These are phyloP conservation scores for Oryza glaberrima DNA, from an alignment of 176 grass and related monocot species.

Conservation along the genomic window DNA sequence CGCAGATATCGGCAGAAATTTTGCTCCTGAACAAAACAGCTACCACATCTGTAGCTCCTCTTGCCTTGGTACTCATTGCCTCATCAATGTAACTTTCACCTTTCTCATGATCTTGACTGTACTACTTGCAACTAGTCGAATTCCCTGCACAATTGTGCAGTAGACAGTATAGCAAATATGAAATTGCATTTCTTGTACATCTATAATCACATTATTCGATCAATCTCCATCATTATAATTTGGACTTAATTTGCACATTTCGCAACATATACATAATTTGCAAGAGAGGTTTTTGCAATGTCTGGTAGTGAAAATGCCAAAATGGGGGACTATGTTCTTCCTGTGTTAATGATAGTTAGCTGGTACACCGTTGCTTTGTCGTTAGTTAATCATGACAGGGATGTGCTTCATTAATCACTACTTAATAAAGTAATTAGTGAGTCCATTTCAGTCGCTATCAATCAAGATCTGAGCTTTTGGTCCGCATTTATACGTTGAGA, in stretches of 20 bases:
- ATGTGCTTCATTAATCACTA: neutral
- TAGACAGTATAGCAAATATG: neutral
- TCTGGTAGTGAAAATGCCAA: neutral
- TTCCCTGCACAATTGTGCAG: neutral
- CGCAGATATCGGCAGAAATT: neutral
- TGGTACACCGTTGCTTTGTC: slow-evolving; percentile 1
- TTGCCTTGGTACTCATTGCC: neutral
- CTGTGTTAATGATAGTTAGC: neutral
- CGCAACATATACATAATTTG: neutral
- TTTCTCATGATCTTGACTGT: neutral
- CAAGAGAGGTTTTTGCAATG: neutral
- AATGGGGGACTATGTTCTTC: neutral
- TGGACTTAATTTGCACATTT: neutral
- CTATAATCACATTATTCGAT: neutral
- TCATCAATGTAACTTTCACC: neutral
- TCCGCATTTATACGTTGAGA: slow-evolving; percentile 26
- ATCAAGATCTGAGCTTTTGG: slow-evolving; percentile 39
- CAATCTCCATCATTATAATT: neutral
- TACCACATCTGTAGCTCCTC: neutral
- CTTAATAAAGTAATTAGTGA: neutral
- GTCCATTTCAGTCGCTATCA: slow-evolving; percentile 42
- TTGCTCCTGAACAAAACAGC: neutral
- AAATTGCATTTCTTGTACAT: neutral
- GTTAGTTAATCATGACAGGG: slow-evolving; percentile 17
- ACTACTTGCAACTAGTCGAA: neutral